Evolutionary conservation across 257 asterid species (phyloP).

Genomic region (Vinca minor): DNA sequence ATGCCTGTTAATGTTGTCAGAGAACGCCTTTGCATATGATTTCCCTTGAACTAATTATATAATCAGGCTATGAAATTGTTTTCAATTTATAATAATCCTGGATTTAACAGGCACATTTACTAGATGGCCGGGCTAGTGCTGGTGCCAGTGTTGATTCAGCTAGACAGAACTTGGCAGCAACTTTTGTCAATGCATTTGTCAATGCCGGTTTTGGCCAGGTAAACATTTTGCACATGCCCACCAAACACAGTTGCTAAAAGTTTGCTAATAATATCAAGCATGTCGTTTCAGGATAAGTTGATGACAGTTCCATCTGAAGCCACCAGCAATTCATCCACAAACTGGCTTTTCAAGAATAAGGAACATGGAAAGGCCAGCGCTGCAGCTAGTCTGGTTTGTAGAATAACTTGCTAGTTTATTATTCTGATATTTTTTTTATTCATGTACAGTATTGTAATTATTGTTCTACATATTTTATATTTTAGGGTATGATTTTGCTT

Average conservation of each 20-base stretch:
- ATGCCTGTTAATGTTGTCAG: not conserved
- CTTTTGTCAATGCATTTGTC: slow-evolving; percentile 95
- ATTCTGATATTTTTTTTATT: not conserved
- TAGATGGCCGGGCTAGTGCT: slow-evolving; percentile 87
- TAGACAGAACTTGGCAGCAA: slow-evolving; percentile 95
- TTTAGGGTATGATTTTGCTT: slow-evolving; percentile 87
- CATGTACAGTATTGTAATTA: not conserved
- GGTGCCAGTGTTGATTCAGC: slow-evolving; percentile 94
- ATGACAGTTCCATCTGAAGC: slow-evolving; percentile 85
- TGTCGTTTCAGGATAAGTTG: slow-evolving; percentile 62
- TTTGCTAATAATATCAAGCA: not conserved
- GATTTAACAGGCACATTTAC: slow-evolving; percentile 69
- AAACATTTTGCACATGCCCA: slow-evolving; percentile 5
- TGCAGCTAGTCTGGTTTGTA: slow-evolving; percentile 83
- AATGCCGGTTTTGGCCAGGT: slow-evolving; percentile 99
- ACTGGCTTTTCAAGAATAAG: slow-evolving; percentile 91
- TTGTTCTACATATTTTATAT: slow-evolving; percentile 11
- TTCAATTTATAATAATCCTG: slow-evolving; percentile 5
- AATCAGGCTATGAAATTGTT: not conserved
- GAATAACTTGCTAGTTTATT: slow-evolving; percentile 2
- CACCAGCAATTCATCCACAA: slow-evolving; percentile 60
- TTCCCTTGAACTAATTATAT: not conserved
- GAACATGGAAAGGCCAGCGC: slow-evolving; percentile 97
- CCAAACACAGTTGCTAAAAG: not conserved
- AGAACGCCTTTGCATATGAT: no score